A percentile compares a stretch with the other conserved stretches of the same genome.
Conservation (phyloP, 805 yeast genomes). For the Clavispora carvajalis region DNA sequence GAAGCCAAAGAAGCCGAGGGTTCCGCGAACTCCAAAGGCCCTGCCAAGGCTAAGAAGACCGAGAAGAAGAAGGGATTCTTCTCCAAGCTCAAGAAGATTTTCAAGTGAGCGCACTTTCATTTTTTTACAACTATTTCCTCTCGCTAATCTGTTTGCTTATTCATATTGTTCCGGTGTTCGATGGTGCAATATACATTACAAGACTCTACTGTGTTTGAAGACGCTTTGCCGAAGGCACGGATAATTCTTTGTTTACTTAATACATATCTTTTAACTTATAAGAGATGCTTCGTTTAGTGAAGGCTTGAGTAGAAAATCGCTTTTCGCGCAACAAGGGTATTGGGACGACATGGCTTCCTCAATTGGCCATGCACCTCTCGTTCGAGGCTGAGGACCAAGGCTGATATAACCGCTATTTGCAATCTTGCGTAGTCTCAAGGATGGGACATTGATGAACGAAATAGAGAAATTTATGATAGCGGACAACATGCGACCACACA, state of each 20-base stretch:
- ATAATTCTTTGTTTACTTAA: background rate
- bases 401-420: too few species aligned
- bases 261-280: too few species aligned
- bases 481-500: too few species aligned
- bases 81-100: conserved; percentile 37
- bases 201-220: background rate
- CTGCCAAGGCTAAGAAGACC: conserved; percentile 13
- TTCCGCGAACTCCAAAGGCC: conserved; percentile 8
- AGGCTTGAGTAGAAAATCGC: too few species aligned
- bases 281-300: too few species aligned
- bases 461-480: too few species aligned
- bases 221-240: background rate
- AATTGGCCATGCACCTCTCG: too few species aligned
- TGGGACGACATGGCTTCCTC: too few species aligned
- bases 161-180: background rate
- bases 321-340: too few species aligned
- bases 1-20: conserved; percentile 1
- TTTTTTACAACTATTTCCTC: background rate
- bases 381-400: too few species aligned
- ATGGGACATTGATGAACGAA: too few species aligned
- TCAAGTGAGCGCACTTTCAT: conserved; percentile 15
- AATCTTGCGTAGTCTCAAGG: too few species aligned
- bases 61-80: conserved; percentile 39
- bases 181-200: background rate
- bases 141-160: conserved; percentile 1